These are phyloP conservation scores for Silene coronaria DNA, from an alignment of 179 eudicot species.

Conservation along the genomic window DNA sequence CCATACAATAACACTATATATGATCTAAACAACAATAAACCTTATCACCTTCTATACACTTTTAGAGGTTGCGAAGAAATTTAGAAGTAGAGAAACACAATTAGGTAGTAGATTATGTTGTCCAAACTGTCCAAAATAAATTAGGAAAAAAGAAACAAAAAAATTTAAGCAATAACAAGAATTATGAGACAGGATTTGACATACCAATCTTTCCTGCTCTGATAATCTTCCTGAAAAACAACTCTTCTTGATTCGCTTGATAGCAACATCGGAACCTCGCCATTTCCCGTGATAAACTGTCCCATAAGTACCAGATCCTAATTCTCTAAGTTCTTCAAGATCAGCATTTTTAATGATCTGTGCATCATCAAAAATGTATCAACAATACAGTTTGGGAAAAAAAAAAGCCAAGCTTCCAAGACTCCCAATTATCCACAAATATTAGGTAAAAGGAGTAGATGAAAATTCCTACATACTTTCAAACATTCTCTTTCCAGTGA, in stretches of 20 bases:
- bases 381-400: constrained; percentile 11
- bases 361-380: constrained; percentile 23
- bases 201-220: constrained; percentile 87
- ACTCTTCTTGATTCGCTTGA: constrained; percentile 73
- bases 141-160: background rate
- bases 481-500: background rate
- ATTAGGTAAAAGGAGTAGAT: background rate
- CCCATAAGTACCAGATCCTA: constrained; percentile 92
- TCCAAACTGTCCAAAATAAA: background rate
- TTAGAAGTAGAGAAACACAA: background rate
- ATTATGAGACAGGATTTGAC: constrained; percentile 16
- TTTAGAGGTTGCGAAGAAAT: background rate
- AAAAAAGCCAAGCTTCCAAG: constrained; percentile 10
- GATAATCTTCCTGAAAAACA: constrained; percentile 85
- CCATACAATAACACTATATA: background rate
- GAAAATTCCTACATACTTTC: background rate
- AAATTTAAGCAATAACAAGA: background rate
- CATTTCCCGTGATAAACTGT: constrained; percentile 91
- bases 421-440: background rate
- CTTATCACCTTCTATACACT: background rate
- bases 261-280: constrained; percentile 93
- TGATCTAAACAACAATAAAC: background rate
- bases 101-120: background rate
- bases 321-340: constrained; percentile 79
- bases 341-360: constrained; percentile 91